Conservation (phyloP, 2,329 filamentous ascomycete species). For the Epichloe uncinata region DNA sequence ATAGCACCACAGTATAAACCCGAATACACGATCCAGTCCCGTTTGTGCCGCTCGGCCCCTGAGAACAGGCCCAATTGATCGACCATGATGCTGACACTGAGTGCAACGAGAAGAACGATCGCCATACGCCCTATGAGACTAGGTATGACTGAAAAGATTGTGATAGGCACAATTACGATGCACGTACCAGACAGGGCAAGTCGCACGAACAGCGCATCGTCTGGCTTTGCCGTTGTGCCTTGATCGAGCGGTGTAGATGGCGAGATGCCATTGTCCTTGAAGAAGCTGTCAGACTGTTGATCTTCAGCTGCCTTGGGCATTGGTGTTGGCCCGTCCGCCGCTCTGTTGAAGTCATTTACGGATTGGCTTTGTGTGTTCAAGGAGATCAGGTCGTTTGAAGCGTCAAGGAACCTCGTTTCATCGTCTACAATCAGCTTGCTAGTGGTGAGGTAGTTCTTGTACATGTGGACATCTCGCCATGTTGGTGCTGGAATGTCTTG, state of each 20-base stretch:
- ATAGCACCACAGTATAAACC: slow-evolving; percentile 23
- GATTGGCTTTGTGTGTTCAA: slow-evolving; percentile 6
- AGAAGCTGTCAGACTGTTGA: slow-evolving; percentile 2
- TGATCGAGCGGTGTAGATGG: slow-evolving; percentile 1
- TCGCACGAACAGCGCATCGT: not conserved
- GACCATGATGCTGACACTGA: slow-evolving; percentile 25
- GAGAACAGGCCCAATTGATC: slow-evolving; percentile 14
- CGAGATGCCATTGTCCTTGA: slow-evolving; percentile 3
- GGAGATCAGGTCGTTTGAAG: slow-evolving; percentile 39
- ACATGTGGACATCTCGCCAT: slow-evolving; percentile 30
- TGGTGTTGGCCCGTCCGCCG: slow-evolving; percentile 12
- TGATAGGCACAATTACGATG: slow-evolving; percentile 38
- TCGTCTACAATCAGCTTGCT: slow-evolving; percentile 41
- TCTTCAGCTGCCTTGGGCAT: slow-evolving; percentile 10
- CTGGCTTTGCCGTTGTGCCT: not conserved
- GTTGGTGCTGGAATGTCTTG: slow-evolving; percentile 36
- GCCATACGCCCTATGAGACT: slow-evolving; percentile 44
- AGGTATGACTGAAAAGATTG: slow-evolving; percentile 44
- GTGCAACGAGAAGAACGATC: slow-evolving; percentile 39
- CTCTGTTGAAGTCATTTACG: slow-evolving; percentile 3
- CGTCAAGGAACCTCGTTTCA: slow-evolving; percentile 48
- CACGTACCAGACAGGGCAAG: slow-evolving; percentile 9
- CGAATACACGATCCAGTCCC: slow-evolving; percentile 15
- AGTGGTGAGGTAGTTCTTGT: slow-evolving; percentile 40
- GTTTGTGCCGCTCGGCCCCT: slow-evolving; percentile 8